phyloP scores from a whole-genome alignment of 768 basidiomycete genomes.

The Mycena pura region DNA sequence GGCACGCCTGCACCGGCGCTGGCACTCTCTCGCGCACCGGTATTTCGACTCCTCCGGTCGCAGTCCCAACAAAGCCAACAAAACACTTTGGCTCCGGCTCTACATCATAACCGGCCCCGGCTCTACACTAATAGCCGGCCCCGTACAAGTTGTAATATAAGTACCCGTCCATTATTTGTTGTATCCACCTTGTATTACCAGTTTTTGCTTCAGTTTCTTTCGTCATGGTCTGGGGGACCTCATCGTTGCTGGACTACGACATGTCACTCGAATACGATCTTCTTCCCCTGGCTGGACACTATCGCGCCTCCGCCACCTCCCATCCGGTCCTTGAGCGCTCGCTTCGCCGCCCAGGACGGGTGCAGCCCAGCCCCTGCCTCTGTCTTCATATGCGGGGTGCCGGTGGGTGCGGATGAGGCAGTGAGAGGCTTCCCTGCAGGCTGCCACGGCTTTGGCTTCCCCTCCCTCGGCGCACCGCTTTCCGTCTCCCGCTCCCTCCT shows the following conservation, averaged over 20 bases:
- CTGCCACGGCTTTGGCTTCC: too few species aligned
- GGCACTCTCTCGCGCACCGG: background rate
- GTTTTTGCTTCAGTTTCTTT: too few species aligned
- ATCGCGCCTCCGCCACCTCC: conserved; percentile 60
- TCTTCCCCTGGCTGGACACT: conserved; percentile 78
- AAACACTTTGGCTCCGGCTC: too few species aligned
- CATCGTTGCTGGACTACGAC: too few species aligned
- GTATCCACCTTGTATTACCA: too few species aligned
- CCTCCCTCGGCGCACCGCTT: conserved; percentile 16
- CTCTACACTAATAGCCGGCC: too few species aligned
- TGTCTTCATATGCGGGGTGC: conserved; percentile 33
- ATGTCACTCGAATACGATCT: conserved; percentile 90
- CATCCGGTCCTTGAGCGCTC: conserved; percentile 70
- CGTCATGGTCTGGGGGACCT: too few species aligned
- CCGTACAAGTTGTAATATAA: too few species aligned
- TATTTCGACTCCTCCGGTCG: background rate
- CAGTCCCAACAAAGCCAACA: too few species aligned
- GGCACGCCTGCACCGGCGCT: background rate
- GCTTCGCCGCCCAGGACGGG: conserved; percentile 97
- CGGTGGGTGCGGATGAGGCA: background rate
- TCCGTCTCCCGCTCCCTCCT: conserved; percentile 12
- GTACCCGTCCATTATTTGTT: too few species aligned
- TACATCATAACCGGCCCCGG: too few species aligned
- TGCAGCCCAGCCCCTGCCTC: conserved; percentile 57
- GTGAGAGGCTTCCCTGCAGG: background rate